A percentile compares a stretch with the other conserved stretches of the same genome.
Conservation (phyloP, 192 early-diverging fungal species). For the Linderina pennispora region DNA sequence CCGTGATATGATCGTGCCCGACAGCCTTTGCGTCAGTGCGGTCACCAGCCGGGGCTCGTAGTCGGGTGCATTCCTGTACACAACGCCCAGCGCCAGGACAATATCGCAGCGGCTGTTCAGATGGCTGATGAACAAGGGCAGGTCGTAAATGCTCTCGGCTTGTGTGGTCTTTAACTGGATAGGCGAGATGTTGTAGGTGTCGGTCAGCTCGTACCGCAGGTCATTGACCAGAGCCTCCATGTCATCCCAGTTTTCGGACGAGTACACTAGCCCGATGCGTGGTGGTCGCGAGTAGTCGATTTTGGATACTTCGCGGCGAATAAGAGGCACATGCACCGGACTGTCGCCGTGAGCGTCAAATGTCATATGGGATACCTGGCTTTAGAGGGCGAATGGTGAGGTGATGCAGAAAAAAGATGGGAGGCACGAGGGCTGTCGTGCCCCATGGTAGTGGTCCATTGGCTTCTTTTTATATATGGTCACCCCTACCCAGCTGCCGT, state of each 20-base stretch:
- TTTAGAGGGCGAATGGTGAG: no score
- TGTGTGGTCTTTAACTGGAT: constrained; percentile 31
- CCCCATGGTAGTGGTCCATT: no score
- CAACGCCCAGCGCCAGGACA: constrained; percentile 36
- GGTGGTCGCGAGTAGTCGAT: constrained; percentile 11
- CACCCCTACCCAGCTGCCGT: no score
- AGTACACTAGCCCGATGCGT: constrained; percentile 22
- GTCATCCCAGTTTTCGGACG: constrained; percentile 30
- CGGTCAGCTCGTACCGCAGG: constrained; percentile 33
- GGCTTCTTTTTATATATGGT: no score
- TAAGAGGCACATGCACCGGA: no score
- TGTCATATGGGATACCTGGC: no score
- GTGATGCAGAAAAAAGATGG: no score
- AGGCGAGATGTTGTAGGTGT: constrained; percentile 19
- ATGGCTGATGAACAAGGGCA: constrained; percentile 18
- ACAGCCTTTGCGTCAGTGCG: constrained; percentile 10
- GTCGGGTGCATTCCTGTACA: constrained; percentile 6
- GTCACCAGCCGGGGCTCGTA: constrained; percentile 23
- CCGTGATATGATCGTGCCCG: constrained; percentile 3
- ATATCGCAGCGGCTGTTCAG: constrained; percentile 27
- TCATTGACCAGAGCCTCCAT: constrained; percentile 32
- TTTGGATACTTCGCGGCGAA: constrained; percentile 16
- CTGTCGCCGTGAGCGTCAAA: no score
- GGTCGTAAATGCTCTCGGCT: constrained; percentile 29
- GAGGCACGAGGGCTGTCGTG: no score